Conservation (phyloP, 495 filamentous ascomycete genomes). For the Tuber umbilicatum region DNA sequence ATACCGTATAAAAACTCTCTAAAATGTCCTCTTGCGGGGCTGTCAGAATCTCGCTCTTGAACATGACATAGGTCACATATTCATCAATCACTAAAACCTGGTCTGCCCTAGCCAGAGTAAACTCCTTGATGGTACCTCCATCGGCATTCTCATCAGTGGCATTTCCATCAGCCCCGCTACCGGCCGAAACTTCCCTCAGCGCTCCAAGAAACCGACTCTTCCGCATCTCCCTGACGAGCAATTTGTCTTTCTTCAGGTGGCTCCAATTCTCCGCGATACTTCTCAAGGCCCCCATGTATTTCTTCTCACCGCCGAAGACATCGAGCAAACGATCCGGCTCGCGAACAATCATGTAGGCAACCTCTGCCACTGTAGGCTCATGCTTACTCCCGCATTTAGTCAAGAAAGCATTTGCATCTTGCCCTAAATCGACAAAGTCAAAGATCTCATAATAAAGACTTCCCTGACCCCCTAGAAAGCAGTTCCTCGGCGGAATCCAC, state of each 20-base stretch:
- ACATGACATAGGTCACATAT: constrained; percentile 72
- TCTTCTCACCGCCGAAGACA: constrained; percentile 68
- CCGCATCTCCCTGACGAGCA: constrained; percentile 68
- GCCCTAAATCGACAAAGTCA: constrained; percentile 90
- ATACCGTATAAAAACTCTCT: constrained; percentile 68
- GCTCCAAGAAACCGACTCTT: constrained; percentile 70
- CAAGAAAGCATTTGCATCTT: constrained; percentile 79
- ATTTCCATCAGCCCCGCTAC: constrained; percentile 41
- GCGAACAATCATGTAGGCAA: constrained; percentile 67
- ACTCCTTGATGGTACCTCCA: constrained; percentile 66
- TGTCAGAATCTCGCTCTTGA: constrained; percentile 70
- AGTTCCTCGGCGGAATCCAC: constrained; percentile 57
- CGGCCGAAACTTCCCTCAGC: constrained; percentile 61
- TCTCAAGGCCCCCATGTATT: constrained; percentile 73
- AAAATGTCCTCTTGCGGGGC: constrained; percentile 82
- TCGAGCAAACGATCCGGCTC: constrained; percentile 75
- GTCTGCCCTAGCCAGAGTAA: constrained; percentile 60
- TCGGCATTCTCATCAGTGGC: constrained; percentile 55
- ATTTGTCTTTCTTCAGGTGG: constrained; percentile 67
- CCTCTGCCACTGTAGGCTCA: constrained; percentile 77
- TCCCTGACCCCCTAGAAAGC: constrained; percentile 70
- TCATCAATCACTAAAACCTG: constrained; percentile 80
- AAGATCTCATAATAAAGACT: constrained; percentile 79
- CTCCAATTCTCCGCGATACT: constrained; percentile 64
- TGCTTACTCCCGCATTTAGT: constrained; percentile 78